Conservation (phyloP, 176 grass and related monocot species). For the Eragrostis nindensis region DNA sequence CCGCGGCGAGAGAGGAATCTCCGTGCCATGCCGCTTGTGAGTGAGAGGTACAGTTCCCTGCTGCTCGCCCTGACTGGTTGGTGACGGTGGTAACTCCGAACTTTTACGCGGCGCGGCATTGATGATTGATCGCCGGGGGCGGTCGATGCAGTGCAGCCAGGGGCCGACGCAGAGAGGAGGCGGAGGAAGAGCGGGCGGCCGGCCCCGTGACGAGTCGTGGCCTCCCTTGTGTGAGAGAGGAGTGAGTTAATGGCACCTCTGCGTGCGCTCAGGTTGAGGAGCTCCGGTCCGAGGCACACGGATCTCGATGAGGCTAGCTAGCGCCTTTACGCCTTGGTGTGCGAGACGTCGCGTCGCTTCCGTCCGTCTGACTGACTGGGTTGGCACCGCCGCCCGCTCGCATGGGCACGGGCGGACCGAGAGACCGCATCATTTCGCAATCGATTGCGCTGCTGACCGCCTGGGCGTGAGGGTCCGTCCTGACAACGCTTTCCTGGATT, state of each 20-base stretch:
- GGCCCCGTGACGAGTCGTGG: constrained; percentile 19
- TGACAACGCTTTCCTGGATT: constrained; percentile 1
- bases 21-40: background rate
- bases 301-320: constrained; percentile 14
- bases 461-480: background rate
- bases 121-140: constrained; percentile 12
- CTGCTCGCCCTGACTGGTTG: constrained; percentile 5
- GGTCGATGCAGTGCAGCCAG: background rate
- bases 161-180: background rate
- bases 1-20: constrained; percentile 14
- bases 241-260: too few species aligned
- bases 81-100: constrained; percentile 40
- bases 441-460: constrained; percentile 23
- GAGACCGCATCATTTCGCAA: constrained; percentile 60
- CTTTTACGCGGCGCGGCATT: constrained; percentile 23
- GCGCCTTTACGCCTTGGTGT: background rate
- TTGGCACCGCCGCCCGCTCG: background rate
- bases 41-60: background rate
- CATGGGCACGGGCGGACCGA: too few species aligned
- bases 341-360: constrained; percentile 37
- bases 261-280: too few species aligned
- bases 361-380: background rate
- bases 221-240: too few species aligned
- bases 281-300: background rate
- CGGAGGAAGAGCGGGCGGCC: too few species aligned